Evolutionary conservation across 306 rosid species (phyloP).

Genomic region (apple (Malus domestica)): DNA sequence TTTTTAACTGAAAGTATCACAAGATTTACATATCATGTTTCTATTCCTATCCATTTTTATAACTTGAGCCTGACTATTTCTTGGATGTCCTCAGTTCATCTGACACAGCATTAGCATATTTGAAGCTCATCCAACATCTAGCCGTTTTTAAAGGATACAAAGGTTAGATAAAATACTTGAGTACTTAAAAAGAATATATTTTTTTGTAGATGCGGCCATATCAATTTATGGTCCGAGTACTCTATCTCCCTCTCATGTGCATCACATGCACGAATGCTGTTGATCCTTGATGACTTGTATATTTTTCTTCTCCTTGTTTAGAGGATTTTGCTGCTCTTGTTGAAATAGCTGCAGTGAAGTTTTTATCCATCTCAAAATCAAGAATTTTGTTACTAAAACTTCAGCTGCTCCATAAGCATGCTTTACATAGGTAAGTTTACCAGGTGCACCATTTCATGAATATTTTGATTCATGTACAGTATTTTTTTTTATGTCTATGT

Average conservation of each 20-base stretch:
- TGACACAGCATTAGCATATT: constrained; percentile 80
- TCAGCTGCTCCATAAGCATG: too few relatives aligned
- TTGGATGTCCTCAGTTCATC: constrained; percentile 56
- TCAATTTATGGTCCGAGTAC: neutral
- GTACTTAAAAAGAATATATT: neutral
- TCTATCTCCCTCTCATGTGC: neutral
- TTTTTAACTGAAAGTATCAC: constrained; percentile 13
- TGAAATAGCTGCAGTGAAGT: too few relatives aligned
- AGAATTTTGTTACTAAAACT: too few relatives aligned
- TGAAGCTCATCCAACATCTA: constrained; percentile 91
- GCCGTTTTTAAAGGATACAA: constrained; percentile 82
- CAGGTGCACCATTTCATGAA: too few relatives aligned
- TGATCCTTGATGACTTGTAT: constrained; percentile 7
- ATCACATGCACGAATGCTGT: neutral
- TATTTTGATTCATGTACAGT: too few relatives aligned
- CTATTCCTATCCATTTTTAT: neutral
- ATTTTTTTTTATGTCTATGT: neutral
- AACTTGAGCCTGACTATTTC: constrained; percentile 11
- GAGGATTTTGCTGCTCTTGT: too few relatives aligned
- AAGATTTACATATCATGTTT: constrained; percentile 13
- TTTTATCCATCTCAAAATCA: too few relatives aligned
- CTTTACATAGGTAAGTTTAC: too few relatives aligned
- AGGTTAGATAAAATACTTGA: constrained; percentile 51
- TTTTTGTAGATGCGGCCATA: neutral
- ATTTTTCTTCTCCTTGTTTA: too few relatives aligned